Evolutionary conservation across 805 yeast species (phyloP), one percentile per base, ranked within the genome.

Genomic region (Grigorovia transvaalensis): DNA sequence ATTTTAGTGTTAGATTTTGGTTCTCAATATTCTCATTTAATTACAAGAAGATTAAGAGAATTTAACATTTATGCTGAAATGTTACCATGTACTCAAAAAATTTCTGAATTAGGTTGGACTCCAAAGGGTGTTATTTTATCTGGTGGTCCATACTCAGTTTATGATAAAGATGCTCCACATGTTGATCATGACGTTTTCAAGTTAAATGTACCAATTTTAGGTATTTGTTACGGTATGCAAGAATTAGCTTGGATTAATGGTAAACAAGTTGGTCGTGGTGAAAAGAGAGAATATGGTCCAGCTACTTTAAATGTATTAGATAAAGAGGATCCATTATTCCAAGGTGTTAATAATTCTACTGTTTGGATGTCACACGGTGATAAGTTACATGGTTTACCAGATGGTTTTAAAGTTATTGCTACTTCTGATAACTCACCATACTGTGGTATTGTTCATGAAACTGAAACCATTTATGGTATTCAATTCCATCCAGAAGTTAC

Each of bases 291-390:
- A 74, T 93, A 91, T 67, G 99, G 99, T 55, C 96, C 96, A 48
- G 96, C 99, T 55, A 81, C 86, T 53, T 77, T 93, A 68, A 77
- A 81, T 59, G 95, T 88, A 52, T 75, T 78, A 61, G 93, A 88
- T 66, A 57, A 72, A 44, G 52, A 71, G 19, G 81, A 88, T 69
- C 81, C 86, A 19, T 75, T 93, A 56, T 93, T 93, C 73, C 76
- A 82, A 57, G 96, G 84, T 55, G 88, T 93, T 61, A 95, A 89
- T 71, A 85, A 93, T 74, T 88, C 95, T 54, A 90, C 85, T 69
- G 97, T 93, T 56, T 93, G 99, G 99, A 93, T 93, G 99, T 90
- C 98, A 48, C 99, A 93, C 72, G 96, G 96, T 66, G 99, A 93
- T 74, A 93, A 93, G 77, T 78, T 93, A 65, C 82, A 82, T 63